Percentiles rank a stretch among this genome's conserved stretches.
Evolutionary conservation across 75 land plant species (phyloP).

Genomic region (Larix kaempferi): DNA sequence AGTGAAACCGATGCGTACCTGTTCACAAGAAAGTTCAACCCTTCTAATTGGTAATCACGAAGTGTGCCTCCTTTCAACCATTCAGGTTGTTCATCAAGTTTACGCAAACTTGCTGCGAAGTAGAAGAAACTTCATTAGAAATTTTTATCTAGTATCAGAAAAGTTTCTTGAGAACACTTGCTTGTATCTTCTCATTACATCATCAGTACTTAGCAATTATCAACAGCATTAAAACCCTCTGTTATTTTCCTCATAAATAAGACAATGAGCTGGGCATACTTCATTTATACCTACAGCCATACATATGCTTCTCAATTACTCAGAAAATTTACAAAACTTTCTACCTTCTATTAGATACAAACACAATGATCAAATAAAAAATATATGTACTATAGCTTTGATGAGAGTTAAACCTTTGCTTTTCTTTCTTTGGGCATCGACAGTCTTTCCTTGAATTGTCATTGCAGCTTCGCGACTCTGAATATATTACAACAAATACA

Average conservation of each 20-base stretch:
- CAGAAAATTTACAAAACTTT: too few relatives aligned
- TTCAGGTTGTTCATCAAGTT: constrained; percentile 97
- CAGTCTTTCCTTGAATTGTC: constrained; percentile 73
- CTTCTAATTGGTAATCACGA: constrained; percentile 99
- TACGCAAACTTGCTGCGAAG: constrained; percentile 73
- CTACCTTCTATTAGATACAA: too few relatives aligned
- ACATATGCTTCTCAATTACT: too few relatives aligned
- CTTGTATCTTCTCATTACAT: neutral
- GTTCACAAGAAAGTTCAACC: constrained; percentile 94
- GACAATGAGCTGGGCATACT: too few relatives aligned
- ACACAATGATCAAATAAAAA: neutral
- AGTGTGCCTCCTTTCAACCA: constrained; percentile 97
- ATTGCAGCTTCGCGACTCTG: constrained; percentile 91
- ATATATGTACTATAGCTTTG: neutral
- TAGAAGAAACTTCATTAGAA: neutral
- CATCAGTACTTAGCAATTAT: neutral
- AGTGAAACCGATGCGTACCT: constrained; percentile 36
- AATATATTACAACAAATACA: constrained; percentile 5
- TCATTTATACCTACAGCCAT: too few relatives aligned
- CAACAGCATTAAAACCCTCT: neutral
- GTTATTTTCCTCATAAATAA: too few relatives aligned
- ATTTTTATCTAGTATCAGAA: neutral
- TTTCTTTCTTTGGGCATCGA: constrained; percentile 88
- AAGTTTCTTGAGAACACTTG: too few relatives aligned
- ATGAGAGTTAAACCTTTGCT: constrained; percentile 63